Evolutionary conservation across 1,284 basidiomycete species (phyloP), one percentile per base, ranked within the genome.

Genomic region (Puccinia hordei): DNA sequence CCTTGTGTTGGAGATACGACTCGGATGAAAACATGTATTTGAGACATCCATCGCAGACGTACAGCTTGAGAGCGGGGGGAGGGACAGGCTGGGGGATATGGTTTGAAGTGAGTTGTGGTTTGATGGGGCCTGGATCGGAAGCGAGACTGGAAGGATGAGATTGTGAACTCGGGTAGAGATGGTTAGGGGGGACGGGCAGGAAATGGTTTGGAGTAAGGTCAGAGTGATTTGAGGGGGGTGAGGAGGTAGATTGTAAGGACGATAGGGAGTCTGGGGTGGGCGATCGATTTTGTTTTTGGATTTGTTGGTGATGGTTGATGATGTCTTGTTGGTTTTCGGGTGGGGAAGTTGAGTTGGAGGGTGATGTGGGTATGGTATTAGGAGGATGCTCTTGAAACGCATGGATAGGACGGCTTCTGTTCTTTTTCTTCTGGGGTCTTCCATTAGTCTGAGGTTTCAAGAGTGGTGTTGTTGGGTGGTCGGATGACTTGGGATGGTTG

Each of bases 41-140:
- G 90, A 98, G 97, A 87, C 96, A 99, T 80, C 91, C 89, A 82
- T 94, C 92, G 85, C 94, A 96, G 24, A 96, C 92, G 89, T 91
- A 94, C 33, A 94, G n/a, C 49, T 73, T 77, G 74, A 63, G 55
- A 19, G 61, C n/a, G 5, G 74, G n/a, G 12, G 33, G 35, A n/a
- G 53, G 24, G 17, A 2, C 9, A 19, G 46, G 15, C 9, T 49
- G 46, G 24, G 53, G 24, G 53, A 55, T 2, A 38, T 38, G 61
- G 33, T 38, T 41, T 38, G 61, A 63, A 15, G 15, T 38, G 8
- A 17, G 33, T 19, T 30, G 22, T 5, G 61, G 35, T 41, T 38
- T 38, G 22, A n/a, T 63, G 17, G 35, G 33, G 35, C 35, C 61
- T 15, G 33, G 17, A n/a, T 63, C 35, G 61, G 61, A 63, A 38